A percentile compares a stretch with the other conserved stretches of the same genome.
Conservation (phyloP, 805 yeast species). For the Candida ascalaphidarum region DNA sequence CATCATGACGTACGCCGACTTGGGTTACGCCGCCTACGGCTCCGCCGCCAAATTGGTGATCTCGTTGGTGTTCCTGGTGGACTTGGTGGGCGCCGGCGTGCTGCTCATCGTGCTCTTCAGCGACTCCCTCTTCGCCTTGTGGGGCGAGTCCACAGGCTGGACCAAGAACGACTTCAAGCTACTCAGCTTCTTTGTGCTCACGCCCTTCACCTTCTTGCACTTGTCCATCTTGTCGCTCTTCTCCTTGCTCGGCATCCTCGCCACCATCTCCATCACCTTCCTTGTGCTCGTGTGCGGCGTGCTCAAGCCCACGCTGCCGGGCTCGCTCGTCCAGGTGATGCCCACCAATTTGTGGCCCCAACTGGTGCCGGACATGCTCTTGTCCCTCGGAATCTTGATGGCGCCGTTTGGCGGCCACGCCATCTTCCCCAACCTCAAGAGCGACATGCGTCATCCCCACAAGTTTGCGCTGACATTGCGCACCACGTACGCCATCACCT, state of each 20-base stretch:
- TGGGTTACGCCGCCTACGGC: slow-evolving; percentile 19
- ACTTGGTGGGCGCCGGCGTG: slow-evolving; percentile 74
- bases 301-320: slow-evolving; percentile 54
- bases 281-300: slow-evolving; percentile 58
- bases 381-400: slow-evolving; percentile 59
- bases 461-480: slow-evolving; percentile 46
- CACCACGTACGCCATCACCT: slow-evolving; percentile 53
- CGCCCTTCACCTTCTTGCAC: slow-evolving; percentile 80
- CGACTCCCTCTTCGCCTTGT: slow-evolving; percentile 53
- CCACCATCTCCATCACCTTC: slow-evolving; percentile 58
- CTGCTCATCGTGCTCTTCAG: slow-evolving; percentile 76
- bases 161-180: slow-evolving; percentile 48
- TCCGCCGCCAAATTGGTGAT: slow-evolving; percentile 64
- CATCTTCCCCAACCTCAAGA: slow-evolving; percentile 63
- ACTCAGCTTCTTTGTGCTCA: slow-evolving; percentile 57
- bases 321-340: slow-evolving; percentile 54
- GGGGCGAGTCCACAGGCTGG: slow-evolving; percentile 29
- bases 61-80: slow-evolving; percentile 67
- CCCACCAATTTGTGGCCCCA: slow-evolving; percentile 62
- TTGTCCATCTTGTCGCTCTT: slow-evolving; percentile 63
- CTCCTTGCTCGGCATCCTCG: slow-evolving; percentile 60
- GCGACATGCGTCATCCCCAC: slow-evolving; percentile 63
- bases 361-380: slow-evolving; percentile 39
- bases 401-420: slow-evolving; percentile 88
- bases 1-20: slow-evolving; percentile 22